Evolutionary conservation across 805 yeast genomes (phyloP).

Genomic region (Spathaspora gorwiae): DNA sequence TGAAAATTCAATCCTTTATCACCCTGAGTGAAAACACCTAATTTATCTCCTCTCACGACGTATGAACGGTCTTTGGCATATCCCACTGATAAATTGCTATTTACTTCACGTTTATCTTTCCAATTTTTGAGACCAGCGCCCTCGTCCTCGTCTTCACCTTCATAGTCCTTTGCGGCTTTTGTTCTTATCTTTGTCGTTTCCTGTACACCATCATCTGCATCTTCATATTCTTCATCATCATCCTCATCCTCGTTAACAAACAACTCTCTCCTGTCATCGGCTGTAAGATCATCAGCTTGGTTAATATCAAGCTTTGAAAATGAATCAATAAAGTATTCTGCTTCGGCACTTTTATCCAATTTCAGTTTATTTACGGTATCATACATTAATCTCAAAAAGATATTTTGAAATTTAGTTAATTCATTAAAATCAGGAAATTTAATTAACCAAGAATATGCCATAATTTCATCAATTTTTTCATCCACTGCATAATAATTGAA

Average conservation of each 20-base stretch:
- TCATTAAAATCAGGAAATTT: slow-evolving; percentile 42
- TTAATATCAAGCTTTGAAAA: slow-evolving; percentile 35
- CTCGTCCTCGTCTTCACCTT: slow-evolving; percentile 31
- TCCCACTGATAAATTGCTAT: slow-evolving; percentile 69
- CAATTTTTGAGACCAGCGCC: slow-evolving; percentile 11
- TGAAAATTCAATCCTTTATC: slow-evolving; percentile 52
- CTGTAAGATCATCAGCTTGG: slow-evolving; percentile 15
- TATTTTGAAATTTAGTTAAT: slow-evolving; percentile 49
- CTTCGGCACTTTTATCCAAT: slow-evolving; percentile 48
- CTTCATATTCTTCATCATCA: slow-evolving; percentile 29
- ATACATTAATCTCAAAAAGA: slow-evolving; percentile 53
- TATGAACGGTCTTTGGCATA: slow-evolving; percentile 66
- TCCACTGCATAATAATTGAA: slow-evolving; percentile 47
- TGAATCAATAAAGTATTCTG: slow-evolving; percentile 55
- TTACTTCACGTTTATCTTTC: slow-evolving; percentile 35
- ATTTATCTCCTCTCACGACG: slow-evolving; percentile 71
- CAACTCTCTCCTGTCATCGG: slow-evolving; percentile 26
- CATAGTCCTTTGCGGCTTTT: slow-evolving; percentile 16
- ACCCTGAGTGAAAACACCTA: slow-evolving; percentile 73
- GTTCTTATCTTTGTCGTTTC: neutral
- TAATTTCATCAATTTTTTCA: slow-evolving; percentile 16
- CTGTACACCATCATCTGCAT: neutral
- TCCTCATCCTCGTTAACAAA: slow-evolving; percentile 19
- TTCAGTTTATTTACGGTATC: slow-evolving; percentile 49
- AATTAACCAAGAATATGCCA: slow-evolving; percentile 58